These are phyloP conservation scores for Plasmodium sp. DNA, from an alignment of 169 alveolate species.

Conservation along the genomic window DNA sequence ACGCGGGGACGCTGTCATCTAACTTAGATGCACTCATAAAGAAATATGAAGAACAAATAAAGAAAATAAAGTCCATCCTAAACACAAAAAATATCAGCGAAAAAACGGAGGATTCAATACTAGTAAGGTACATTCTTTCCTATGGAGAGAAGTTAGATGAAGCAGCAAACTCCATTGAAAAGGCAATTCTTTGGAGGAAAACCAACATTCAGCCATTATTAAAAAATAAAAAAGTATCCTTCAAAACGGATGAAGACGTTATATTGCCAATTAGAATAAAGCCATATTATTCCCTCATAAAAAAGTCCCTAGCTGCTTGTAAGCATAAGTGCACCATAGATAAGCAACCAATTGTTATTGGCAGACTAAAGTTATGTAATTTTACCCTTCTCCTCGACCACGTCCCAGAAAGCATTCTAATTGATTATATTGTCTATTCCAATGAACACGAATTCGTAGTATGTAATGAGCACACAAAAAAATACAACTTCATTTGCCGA, in stretches of 20 bases:
- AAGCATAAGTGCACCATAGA: constrained; percentile 34
- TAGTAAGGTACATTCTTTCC: constrained; percentile 51
- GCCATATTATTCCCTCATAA: constrained; percentile 56
- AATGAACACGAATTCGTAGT: constrained; percentile 51
- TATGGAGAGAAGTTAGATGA: constrained; percentile 68
- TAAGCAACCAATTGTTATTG: constrained; percentile 67
- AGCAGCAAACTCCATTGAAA: constrained; percentile 35
- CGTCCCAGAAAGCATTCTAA: constrained; percentile 49
- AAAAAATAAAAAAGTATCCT: constrained; percentile 19
- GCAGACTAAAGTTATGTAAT: constrained; percentile 62
- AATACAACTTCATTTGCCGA: constrained; percentile 14
- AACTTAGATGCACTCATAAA: constrained; percentile 29
- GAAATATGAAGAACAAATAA: constrained; percentile 21
- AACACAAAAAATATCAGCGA: constrained; percentile 43
- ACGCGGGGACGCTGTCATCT: not conserved
- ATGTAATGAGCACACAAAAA: constrained; percentile 44
- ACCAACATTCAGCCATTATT: constrained; percentile 28
- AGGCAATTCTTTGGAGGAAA: constrained; percentile 49
- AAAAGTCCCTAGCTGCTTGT: constrained; percentile 71
- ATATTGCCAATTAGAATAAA: constrained; percentile 38
- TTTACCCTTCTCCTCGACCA: constrained; percentile 55
- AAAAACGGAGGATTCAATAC: constrained; percentile 22
- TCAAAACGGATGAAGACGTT: not conserved
- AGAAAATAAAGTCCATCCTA: constrained; percentile 16
- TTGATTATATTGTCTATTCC: constrained; percentile 61